A percentile compares a stretch with the other conserved stretches of the same genome.
Conservation (phyloP, 2,329 filamentous ascomycete genomes). For the Pseudogymnoascus sp. region DNA sequence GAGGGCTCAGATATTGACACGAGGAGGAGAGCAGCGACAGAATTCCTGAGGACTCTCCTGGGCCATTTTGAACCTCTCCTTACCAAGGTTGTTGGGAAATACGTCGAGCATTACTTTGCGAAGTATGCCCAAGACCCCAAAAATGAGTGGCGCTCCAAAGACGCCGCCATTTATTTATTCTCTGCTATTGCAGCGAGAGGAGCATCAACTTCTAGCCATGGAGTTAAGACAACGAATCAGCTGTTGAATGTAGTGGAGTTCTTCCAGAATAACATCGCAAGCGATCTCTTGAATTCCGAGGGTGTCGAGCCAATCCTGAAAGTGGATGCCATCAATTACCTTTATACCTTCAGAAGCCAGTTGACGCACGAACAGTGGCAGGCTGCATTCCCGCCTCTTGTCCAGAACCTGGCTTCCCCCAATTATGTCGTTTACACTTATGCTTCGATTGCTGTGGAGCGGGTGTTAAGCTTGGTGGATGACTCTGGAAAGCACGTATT, state of each 20-base stretch:
- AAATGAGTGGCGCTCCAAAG: conserved; percentile 91
- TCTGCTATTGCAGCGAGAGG: conserved; percentile 91
- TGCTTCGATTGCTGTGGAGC: conserved; percentile 91
- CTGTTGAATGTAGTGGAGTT: conserved; percentile 86
- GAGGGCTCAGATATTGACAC: conserved; percentile 97
- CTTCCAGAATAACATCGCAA: conserved; percentile 86
- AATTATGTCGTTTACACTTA: conserved; percentile 99
- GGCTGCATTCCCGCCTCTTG: conserved; percentile 78
- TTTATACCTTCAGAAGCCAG: conserved; percentile 95
- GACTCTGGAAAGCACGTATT: conserved; percentile 73
- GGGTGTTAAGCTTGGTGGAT: conserved; percentile 78
- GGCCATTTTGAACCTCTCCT: conserved; percentile 82
- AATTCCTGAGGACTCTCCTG: conserved; percentile 84
- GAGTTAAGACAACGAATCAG: conserved; percentile 85
- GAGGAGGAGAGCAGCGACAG: conserved; percentile 81
- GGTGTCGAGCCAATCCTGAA: conserved; percentile 79
- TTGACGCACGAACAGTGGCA: conserved; percentile 89
- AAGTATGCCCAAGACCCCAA: conserved; percentile 62
- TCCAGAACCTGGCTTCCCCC: conserved; percentile 80
- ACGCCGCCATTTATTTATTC: conserved; percentile 96
- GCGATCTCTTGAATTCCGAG: conserved; percentile 70
- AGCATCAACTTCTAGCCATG: conserved; percentile 75
- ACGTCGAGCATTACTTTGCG: conserved; percentile 76
- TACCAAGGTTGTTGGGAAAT: conserved; percentile 78
- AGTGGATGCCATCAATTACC: conserved; percentile 96